These are phyloP conservation scores for Aspergillus oerlinghausenensis DNA, from an alignment of 2,329 filamentous ascomycete genomes.

Conservation along the genomic window DNA sequence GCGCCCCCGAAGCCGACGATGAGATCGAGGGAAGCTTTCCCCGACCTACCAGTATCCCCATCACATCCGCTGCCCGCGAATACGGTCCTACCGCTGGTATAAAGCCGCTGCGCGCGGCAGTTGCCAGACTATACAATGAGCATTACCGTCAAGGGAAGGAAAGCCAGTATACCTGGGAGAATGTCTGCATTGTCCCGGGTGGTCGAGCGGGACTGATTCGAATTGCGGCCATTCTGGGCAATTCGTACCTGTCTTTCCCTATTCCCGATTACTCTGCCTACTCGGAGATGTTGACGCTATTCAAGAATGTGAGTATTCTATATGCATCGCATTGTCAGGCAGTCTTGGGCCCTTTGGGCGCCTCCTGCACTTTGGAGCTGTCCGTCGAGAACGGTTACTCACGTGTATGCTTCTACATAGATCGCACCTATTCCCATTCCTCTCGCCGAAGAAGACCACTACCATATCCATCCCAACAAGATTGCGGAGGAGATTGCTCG, in stretches of 20 bases:
- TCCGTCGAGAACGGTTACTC: neutral
- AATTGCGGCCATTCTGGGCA: slow-evolving; percentile 89
- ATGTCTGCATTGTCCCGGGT: slow-evolving; percentile 92
- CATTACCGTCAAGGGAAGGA: slow-evolving; percentile 83
- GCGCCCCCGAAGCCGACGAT: slow-evolving; percentile 88
- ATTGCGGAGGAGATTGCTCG: slow-evolving; percentile 87
- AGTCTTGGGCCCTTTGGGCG: neutral
- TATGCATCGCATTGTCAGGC: neutral
- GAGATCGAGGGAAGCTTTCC: slow-evolving; percentile 87
- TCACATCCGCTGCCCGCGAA: slow-evolving; percentile 74
- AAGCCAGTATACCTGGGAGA: slow-evolving; percentile 94
- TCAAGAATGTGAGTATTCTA: slow-evolving; percentile 62
- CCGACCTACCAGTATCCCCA: slow-evolving; percentile 71
- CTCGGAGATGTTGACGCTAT: slow-evolving; percentile 93
- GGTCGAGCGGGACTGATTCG: slow-evolving; percentile 88
- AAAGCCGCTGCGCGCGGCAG: slow-evolving; percentile 80
- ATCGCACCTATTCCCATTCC: slow-evolving; percentile 85
- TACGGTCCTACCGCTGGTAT: slow-evolving; percentile 94
- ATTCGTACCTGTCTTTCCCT: slow-evolving; percentile 89
- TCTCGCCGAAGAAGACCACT: slow-evolving; percentile 76
- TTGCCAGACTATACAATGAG: slow-evolving; percentile 88
- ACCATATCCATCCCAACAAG: slow-evolving; percentile 90
- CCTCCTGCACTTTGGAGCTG: no score
- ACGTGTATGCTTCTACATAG: slow-evolving; percentile 35
- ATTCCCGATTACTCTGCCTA: slow-evolving; percentile 95